Base-by-base conservation (phyloP, 768 basidiomycete genomes). In the Udeniomyces megalosporus region DNA sequence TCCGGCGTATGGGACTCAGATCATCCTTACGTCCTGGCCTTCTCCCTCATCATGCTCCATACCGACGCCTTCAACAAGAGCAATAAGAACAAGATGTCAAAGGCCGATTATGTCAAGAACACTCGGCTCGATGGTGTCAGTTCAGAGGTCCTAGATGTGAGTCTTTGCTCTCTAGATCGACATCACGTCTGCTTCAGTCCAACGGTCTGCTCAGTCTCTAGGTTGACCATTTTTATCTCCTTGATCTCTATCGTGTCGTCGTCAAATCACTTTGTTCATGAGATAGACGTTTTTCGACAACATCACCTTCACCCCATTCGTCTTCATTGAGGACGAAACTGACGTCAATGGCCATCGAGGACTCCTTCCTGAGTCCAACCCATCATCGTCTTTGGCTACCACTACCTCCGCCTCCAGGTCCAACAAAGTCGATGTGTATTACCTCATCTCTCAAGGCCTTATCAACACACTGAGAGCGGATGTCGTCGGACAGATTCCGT, bases 251-350 rank as follows among this genome's bases (percentile, higher is more conserved):
- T 10, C 54, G 42, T 32, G 20, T 14, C 17, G n/a, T 28, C 47
- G 12, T 42, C 42, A 5, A 15, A 15, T 38, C 24, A 2, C 38
- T 20, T 61, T 14, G 10, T 17, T 22, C 42, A 8, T 2, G 67
- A 95, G n/a, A n/a, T n/a, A n/a, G 89, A 92, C 85, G 68, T 91
- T 90, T 71, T 97, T 85, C 71, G 95, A 99, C 74, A 96, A 99
- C 69, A 92, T 92, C 62, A 82, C 90, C 22, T 91, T 90, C 73
- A 87, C 88, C 29, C 93, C 91, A 0, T 99, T 97, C 74, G 86
- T 96, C 57, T 96, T 91, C 68, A 85, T 96, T 65, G 95, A 96
- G 71, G 67, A 68, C 38, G 65, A 63, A 8, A 68, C 82, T 48
- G 88, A 92, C 67, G 77, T 80, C 24, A 83, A 80, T 67, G 80